A percentile compares a stretch with the other conserved stretches of the same genome.
Conservation (phyloP, 768 basidiomycete genomes). For the Trametes cingulata region DNA sequence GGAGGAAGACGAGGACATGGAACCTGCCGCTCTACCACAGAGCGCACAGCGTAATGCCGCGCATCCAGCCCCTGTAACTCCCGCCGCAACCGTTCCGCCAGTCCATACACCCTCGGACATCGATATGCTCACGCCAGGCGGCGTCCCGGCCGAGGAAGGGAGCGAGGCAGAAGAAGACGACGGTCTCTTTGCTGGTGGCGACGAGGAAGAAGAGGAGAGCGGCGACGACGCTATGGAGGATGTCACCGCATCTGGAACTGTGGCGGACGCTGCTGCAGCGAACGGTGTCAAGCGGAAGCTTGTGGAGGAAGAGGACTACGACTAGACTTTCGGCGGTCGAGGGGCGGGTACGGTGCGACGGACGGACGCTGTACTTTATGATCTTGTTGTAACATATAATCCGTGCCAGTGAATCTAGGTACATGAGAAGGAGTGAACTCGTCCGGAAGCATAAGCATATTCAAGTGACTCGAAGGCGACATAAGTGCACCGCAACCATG, state of each 20-base stretch:
- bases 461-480: neutral
- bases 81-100: constrained; percentile 40
- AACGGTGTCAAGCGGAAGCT: constrained; percentile 78
- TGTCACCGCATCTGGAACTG: constrained; percentile 48
- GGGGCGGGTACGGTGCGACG: constrained; percentile 14
- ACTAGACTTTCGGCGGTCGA: constrained; percentile 42
- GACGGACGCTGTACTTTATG: constrained; percentile 30
- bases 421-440: constrained; percentile 3
- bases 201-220: constrained; percentile 64
- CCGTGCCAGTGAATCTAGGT: constrained; percentile 3
- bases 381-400: constrained; percentile 19
- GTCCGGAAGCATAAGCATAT: constrained; percentile 17
- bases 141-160: constrained; percentile 48
- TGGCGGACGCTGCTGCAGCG: constrained; percentile 32
- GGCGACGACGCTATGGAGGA: constrained; percentile 79
- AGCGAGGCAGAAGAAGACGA: constrained; percentile 82
- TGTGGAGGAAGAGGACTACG: constrained; percentile 87
- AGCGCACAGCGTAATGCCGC: constrained; percentile 19
- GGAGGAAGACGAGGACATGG: constrained; percentile 71
- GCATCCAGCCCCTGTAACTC: constrained; percentile 24
- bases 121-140: constrained; percentile 52
- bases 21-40: constrained; percentile 54
- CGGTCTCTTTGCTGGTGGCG: constrained; percentile 74
- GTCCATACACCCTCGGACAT: constrained; percentile 69
- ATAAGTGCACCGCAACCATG: neutral